Evolutionary conservation across 2,329 filamentous ascomycete genomes (phyloP).

Genomic region (Cladosporium sp.): DNA sequence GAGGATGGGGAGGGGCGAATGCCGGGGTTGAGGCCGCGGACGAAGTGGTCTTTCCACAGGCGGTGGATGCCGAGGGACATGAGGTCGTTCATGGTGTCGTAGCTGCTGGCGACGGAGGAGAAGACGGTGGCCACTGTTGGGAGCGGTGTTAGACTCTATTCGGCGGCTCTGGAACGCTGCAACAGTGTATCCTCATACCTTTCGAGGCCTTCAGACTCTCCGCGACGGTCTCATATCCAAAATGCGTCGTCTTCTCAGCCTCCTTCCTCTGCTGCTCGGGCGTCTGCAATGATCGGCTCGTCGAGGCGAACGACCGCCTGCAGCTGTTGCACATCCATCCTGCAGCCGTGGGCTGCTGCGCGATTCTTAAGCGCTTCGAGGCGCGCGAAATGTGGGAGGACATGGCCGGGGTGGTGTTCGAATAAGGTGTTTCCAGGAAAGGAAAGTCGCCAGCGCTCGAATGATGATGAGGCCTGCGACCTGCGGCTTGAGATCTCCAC

Average conservation of each 20-base stretch:
- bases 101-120: conserved; percentile 86
- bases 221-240: conserved; percentile 80
- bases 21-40: conserved; percentile 82
- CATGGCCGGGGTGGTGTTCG: background rate
- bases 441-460: background rate
- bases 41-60: conserved; percentile 96
- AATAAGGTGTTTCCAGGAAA: background rate
- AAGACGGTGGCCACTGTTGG: conserved; percentile 74
- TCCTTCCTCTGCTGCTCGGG: conserved; percentile 33
- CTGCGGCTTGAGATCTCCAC: no score
- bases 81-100: conserved; percentile 98
- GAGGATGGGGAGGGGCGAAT: conserved; percentile 41
- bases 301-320: conserved; percentile 10
- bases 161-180: background rate
- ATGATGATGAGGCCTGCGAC: background rate
- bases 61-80: conserved; percentile 98
- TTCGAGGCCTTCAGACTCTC: conserved; percentile 69
- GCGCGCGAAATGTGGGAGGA: conserved; percentile 20
- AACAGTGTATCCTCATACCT: conserved; percentile 39
- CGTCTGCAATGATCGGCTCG: conserved; percentile 19
- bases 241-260: conserved; percentile 67
- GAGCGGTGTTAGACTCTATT: conserved; percentile 17
- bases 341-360: background rate
- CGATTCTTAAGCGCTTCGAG: conserved; percentile 28
- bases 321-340: conserved; percentile 13